These are phyloP conservation scores for Tilletia setariae DNA, from an alignment of 1,284 basidiomycete genomes.

Conservation along the genomic window DNA sequence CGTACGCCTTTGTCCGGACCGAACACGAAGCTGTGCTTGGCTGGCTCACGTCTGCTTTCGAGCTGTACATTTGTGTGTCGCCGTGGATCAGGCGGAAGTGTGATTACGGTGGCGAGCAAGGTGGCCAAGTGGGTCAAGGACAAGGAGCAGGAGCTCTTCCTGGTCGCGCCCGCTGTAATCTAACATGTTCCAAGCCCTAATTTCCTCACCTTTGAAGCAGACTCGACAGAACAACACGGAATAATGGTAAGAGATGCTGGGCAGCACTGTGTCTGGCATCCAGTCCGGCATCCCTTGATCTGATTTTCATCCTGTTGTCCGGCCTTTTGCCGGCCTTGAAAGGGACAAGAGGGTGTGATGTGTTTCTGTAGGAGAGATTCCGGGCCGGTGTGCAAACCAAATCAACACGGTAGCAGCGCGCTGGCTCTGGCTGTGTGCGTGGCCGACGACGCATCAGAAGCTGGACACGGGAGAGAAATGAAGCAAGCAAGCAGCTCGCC, in stretches of 20 bases:
- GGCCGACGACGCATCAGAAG: too few relatives aligned
- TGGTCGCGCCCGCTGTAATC: slow-evolving; percentile 46
- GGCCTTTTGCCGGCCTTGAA: not conserved
- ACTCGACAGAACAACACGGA: too few relatives aligned
- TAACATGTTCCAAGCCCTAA: too few relatives aligned
- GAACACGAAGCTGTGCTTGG: slow-evolving; percentile 70
- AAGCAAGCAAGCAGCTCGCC: too few relatives aligned
- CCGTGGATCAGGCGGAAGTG: slow-evolving; percentile 76
- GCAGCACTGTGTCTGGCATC: too few relatives aligned
- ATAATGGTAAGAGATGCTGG: too few relatives aligned
- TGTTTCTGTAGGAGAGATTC: too few relatives aligned
- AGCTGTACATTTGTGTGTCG: slow-evolving; percentile 79
- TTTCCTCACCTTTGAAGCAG: too few relatives aligned
- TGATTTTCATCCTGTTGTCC: not conserved
- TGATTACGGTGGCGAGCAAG: slow-evolving; percentile 78
- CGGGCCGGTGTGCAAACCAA: too few relatives aligned
- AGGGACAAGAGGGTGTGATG: not conserved
- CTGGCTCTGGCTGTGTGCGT: not conserved
- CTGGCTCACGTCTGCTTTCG: slow-evolving; percentile 87
- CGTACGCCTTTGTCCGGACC: slow-evolving; percentile 66
- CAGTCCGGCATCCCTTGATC: too few relatives aligned
- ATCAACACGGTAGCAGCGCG: too few relatives aligned
- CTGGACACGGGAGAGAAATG: too few relatives aligned
- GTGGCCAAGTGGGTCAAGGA: slow-evolving; percentile 85
- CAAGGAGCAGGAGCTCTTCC: slow-evolving; percentile 75